Percentiles rank a stretch among this genome's conserved stretches.
Conservation (phyloP, 768 basidiomycete genomes). For the Panellus pusillus region DNA sequence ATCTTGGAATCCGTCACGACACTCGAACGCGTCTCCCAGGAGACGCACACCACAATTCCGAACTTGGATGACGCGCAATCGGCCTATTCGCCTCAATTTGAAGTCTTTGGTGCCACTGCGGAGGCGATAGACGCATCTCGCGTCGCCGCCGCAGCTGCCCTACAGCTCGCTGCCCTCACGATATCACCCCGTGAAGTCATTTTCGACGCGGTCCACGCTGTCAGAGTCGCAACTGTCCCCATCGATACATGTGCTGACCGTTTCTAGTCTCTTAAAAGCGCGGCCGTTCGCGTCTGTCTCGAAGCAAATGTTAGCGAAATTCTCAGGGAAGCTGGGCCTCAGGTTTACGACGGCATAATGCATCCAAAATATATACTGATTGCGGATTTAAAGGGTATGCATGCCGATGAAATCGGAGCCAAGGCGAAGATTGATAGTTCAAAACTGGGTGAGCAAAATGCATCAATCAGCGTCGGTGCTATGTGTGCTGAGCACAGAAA, state of each 20-base stretch:
- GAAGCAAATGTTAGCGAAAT: slow-evolving; percentile 36
- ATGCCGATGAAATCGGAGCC: slow-evolving; percentile 32
- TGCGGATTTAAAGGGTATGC: slow-evolving; percentile 26
- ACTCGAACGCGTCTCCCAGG: no score
- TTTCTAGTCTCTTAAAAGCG: slow-evolving; percentile 11
- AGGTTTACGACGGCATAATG: slow-evolving; percentile 12
- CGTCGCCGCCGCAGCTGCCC: slow-evolving; percentile 30
- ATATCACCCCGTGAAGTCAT: slow-evolving; percentile 2
- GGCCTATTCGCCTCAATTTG: slow-evolving; percentile 11
- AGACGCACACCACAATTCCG: no score
- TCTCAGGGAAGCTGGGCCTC: slow-evolving; percentile 34
- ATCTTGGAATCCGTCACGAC: no score
- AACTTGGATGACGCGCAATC: no score
- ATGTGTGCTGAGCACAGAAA: slow-evolving; percentile 11
- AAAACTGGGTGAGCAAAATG: slow-evolving; percentile 31
- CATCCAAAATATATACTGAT: not conserved
- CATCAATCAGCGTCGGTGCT: not conserved
- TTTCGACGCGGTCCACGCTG: slow-evolving; percentile 22
- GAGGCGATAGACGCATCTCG: slow-evolving; percentile 27
- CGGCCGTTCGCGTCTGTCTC: slow-evolving; percentile 28
- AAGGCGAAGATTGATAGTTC: slow-evolving; percentile 25
- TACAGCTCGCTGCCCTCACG: slow-evolving; percentile 27
- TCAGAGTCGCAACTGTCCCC: slow-evolving; percentile 10
- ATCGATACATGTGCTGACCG: not conserved
- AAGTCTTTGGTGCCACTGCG: slow-evolving; percentile 26